Evolutionary conservation across 2,329 filamentous ascomycete genomes (phyloP).

Genomic region (Calonectria hawksworthii): DNA sequence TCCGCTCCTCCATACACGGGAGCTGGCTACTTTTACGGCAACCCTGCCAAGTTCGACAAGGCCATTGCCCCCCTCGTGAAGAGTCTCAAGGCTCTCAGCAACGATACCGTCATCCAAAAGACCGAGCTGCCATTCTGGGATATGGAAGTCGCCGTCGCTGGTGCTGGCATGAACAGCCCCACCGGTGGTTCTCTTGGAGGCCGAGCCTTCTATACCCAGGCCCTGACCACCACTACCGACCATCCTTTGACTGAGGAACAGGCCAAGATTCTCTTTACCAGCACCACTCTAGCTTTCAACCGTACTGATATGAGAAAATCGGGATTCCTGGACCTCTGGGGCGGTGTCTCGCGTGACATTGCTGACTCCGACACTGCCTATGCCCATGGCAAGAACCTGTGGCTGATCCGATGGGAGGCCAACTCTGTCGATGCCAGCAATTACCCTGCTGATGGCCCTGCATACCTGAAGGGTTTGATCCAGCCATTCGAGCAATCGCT

Average conservation of each 20-base stretch:
- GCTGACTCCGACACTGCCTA: constrained; percentile 37
- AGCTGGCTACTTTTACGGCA: constrained; percentile 44
- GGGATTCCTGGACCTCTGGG: constrained; percentile 45
- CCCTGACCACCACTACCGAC: constrained; percentile 39
- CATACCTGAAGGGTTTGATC: constrained; percentile 38
- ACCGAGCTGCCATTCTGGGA: constrained; percentile 42
- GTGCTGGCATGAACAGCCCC: constrained; percentile 38
- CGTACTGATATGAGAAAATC: constrained; percentile 40
- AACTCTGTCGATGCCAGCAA: constrained; percentile 21
- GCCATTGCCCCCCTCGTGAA: constrained; percentile 31
- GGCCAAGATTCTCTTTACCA: constrained; percentile 32
- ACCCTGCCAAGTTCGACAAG: constrained; percentile 37
- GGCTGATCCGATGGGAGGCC: constrained; percentile 43
- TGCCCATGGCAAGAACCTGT: constrained; percentile 42
- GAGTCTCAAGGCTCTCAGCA: constrained; percentile 31
- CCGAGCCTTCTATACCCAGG: constrained; percentile 40
- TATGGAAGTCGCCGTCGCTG: constrained; percentile 35
- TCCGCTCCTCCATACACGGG: constrained; percentile 31
- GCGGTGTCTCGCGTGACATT: constrained; percentile 40
- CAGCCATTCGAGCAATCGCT: constrained; percentile 42
- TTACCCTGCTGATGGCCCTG: constrained; percentile 38
- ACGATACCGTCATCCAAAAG: constrained; percentile 27
- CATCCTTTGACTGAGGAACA: constrained; percentile 40
- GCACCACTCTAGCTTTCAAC: constrained; percentile 39
- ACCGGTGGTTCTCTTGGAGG: constrained; percentile 39